Conservation (phyloP, 2,329 filamentous ascomycete species). For the Scedosporium boydii region DNA sequence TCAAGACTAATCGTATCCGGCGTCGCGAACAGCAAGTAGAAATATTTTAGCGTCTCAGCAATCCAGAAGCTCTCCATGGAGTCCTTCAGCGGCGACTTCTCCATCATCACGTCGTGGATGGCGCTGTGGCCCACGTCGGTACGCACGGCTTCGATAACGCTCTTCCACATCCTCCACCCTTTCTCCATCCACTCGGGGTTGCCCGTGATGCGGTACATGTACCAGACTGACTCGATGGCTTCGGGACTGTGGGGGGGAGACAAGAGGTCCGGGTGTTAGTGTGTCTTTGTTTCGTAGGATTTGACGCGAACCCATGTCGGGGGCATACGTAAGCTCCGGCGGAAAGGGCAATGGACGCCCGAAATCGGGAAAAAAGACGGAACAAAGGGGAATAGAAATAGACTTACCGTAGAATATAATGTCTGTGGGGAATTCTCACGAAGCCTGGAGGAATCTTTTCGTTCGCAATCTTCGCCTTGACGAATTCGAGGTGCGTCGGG, state of each 20-base stretch:
- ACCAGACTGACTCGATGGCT: conserved; percentile 81
- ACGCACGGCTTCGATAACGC: conserved; percentile 56
- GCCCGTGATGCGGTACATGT: conserved; percentile 84
- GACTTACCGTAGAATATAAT: conserved; percentile 54
- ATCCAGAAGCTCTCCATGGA: conserved; percentile 87
- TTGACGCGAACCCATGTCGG: neutral
- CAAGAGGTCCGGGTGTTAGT: neutral
- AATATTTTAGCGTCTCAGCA: conserved; percentile 87
- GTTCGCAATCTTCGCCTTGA: conserved; percentile 32
- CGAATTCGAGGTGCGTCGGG: conserved; percentile 43
- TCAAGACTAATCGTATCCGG: conserved; percentile 58
- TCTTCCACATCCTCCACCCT: conserved; percentile 78
- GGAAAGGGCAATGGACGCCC: conserved; percentile 7
- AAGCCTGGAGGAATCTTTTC: conserved; percentile 43
- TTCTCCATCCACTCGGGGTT: conserved; percentile 66
- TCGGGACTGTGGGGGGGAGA: conserved; percentile 50
- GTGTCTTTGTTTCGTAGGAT: conserved; percentile 12
- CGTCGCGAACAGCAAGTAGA: conserved; percentile 69
- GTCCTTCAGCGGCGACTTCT: conserved; percentile 37
- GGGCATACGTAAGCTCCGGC: conserved; percentile 2
- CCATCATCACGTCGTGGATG: conserved; percentile 50
- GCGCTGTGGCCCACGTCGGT: conserved; percentile 62
- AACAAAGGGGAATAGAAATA: neutral
- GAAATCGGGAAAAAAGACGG: conserved; percentile 18
- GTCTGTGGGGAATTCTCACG: conserved; percentile 28